Base-by-base conservation (phyloP, 139 green algal genomes). In the Micromonas commoda region DNA sequence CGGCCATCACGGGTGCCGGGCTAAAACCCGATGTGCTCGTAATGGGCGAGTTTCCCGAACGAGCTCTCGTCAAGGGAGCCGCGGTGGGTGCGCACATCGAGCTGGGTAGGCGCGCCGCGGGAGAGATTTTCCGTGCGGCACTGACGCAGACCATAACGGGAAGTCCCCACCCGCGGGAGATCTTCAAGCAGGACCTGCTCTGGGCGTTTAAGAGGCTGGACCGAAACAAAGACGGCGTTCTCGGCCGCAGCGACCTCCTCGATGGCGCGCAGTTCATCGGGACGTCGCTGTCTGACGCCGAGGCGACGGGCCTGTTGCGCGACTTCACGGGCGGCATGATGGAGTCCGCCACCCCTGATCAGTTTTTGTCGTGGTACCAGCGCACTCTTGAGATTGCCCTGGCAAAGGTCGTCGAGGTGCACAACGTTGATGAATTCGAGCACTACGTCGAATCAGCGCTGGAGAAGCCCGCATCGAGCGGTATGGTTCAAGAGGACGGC, bases 1-100 rank as follows among this genome's bases (percentile, higher is more conserved):
- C 52, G 2, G 71, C 13, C 0, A 77, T 77, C 28, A 20, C n/a
- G 3, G 13, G 21, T 1, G 33, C 26, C 1, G 71, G 71, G 21
- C 0, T 69, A 13, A 52, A 51, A 35, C 29, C 26, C 21, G 51
- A 52, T 13, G 45, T 28, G 32, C 23, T 77, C 6, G 9, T 69
- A 26, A 68, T 67, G n/a, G 52, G 28, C 24, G 71, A 77, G 52
- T 69, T 53, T 53, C 71, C 71, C 21, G 16, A 35, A 21, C 3
- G 31, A 29, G 28, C 28, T 26, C 28, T 77, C 28, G 71, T 77
- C 0, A 77, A 77, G 26, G 71, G 71, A 9, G 71, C 71, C 4
- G 71, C 71, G 51, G 13, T 67, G n/a, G 71, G 71, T 1, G 71
- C 71, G 45, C 29, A 68, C 26, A n/a, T 77, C 3, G 68, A 75